These are phyloP conservation scores for Macrolepiota albuminosa DNA, from an alignment of 768 basidiomycete genomes.

Conservation along the genomic window DNA sequence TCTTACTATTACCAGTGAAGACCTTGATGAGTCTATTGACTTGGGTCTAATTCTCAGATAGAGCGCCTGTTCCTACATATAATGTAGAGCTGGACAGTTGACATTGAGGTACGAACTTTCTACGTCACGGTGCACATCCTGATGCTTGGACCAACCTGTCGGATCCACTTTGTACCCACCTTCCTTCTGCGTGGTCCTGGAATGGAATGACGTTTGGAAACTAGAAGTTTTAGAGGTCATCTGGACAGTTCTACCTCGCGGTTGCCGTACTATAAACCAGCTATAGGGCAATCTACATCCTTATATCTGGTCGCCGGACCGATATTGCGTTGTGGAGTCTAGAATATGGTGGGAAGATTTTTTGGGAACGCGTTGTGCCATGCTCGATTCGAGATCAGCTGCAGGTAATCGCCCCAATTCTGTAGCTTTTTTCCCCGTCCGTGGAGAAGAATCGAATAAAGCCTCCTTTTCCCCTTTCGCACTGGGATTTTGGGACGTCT, in stretches of 20 bases:
- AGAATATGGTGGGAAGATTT: constrained; percentile 7
- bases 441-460: background rate
- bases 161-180: background rate
- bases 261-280: constrained; percentile 1
- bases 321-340: constrained; percentile 6
- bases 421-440: constrained; percentile 2
- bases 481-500: background rate
- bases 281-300: constrained; percentile 5
- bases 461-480: background rate
- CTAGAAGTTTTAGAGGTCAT: constrained; percentile 4
- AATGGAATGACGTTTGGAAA: constrained; percentile 9
- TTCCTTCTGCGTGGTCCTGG: constrained; percentile 6
- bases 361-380: background rate
- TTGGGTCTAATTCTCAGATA: constrained; percentile 10
- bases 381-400: background rate
- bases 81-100: background rate
- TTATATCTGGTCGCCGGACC: constrained; percentile 10
- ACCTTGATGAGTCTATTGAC: constrained; percentile 4
- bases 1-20: constrained; percentile 9
- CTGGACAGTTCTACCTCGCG: constrained; percentile 11
- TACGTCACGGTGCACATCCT: background rate
- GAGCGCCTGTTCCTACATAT: background rate
- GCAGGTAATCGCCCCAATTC: constrained; percentile 1
- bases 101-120: background rate
- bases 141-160: constrained; percentile 3